These are phyloP conservation scores for Biscogniauxia marginata DNA, from an alignment of 2,329 filamentous ascomycete species.

Conservation along the genomic window DNA sequence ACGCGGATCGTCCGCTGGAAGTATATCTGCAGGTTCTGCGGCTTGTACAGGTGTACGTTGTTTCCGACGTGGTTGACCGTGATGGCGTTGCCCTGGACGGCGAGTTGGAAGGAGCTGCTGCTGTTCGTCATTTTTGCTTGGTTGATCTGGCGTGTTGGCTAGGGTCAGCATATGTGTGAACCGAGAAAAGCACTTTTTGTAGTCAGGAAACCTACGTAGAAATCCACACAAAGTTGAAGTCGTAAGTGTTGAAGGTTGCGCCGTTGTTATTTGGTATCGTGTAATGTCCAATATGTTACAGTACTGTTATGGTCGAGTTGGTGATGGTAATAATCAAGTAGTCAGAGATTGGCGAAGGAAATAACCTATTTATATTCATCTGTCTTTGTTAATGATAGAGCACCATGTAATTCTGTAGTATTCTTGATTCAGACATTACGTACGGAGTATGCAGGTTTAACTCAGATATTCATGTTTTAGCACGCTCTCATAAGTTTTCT, in stretches of 20 bases:
- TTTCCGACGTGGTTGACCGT: not conserved
- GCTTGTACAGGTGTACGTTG: not conserved
- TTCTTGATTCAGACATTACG: not conserved
- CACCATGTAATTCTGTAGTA: not conserved
- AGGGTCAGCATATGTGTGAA: not conserved
- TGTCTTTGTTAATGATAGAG: no score
- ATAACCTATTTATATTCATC: not conserved
- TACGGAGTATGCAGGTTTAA: not conserved
- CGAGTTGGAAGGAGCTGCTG: not conserved
- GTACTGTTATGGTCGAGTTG: not conserved
- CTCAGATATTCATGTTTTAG: not conserved
- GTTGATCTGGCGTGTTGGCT: not conserved
- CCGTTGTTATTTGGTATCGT: not conserved
- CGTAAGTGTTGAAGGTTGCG: not conserved
- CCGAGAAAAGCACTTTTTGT: not conserved
- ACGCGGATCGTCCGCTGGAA: conserved; percentile 44
- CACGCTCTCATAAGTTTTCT: not conserved
- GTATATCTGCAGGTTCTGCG: conserved; percentile 29
- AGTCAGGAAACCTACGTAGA: not conserved
- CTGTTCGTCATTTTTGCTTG: conserved; percentile 1
- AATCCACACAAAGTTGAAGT: not conserved
- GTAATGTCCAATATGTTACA: not conserved
- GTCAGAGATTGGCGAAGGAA: not conserved
- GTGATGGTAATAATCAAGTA: not conserved
- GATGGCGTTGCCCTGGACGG: conserved; percentile 5